Evolutionary conservation across 257 asterid species (phyloP).

Genomic region (Nicotiana tabacum): DNA sequence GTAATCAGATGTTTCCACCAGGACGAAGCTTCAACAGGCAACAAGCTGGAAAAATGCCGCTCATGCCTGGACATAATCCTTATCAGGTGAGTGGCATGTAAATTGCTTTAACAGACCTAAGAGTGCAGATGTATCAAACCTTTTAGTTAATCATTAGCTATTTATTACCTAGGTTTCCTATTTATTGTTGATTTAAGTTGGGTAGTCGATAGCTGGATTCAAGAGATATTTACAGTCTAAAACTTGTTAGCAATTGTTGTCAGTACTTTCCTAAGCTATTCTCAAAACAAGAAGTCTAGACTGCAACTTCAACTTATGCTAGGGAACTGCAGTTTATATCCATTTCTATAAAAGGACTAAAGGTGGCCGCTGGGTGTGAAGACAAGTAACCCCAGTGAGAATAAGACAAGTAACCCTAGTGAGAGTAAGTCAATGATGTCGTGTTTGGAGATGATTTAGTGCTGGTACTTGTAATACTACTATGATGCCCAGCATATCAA

Average conservation of each 20-base stretch:
- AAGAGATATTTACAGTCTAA: neutral
- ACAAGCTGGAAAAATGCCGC: constrained; percentile 78
- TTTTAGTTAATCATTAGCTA: neutral
- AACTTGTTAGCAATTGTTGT: neutral
- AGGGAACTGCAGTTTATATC: neutral
- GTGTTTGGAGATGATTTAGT: neutral
- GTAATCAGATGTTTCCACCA: constrained; percentile 77
- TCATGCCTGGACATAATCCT: constrained; percentile 83
- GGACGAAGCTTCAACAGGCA: constrained; percentile 82
- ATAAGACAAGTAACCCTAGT: neutral
- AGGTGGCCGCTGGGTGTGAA: neutral
- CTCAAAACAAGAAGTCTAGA: neutral
- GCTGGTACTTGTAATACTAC: neutral
- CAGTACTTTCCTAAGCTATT: neutral
- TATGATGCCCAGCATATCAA: neutral
- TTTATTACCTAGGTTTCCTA: neutral
- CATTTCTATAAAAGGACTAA: neutral
- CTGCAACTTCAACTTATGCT: neutral
- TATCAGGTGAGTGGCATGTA: constrained; percentile 55
- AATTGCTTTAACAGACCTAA: neutral
- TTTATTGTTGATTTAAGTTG: neutral
- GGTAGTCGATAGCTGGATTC: neutral
- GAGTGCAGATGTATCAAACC: neutral
- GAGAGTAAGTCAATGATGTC: neutral
- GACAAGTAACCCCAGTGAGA: neutral